These are phyloP conservation scores for Glaciozyma antarctica DNA, from an alignment of 768 basidiomycete genomes.

Conservation along the genomic window DNA sequence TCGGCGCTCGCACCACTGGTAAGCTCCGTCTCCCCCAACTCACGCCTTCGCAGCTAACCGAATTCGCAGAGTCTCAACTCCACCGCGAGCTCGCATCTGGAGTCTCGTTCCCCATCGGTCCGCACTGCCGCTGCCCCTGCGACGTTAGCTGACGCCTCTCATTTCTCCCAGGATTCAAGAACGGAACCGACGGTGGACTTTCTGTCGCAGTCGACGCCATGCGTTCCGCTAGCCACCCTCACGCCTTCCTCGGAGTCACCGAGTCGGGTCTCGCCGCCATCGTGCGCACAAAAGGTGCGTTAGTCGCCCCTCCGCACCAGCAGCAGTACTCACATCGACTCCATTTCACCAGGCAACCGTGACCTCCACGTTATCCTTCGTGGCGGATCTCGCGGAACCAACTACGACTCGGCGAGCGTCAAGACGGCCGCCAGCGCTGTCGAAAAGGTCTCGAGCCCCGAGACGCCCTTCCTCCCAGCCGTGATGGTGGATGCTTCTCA, in stretches of 20 bases:
- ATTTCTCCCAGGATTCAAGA: slow-evolving; percentile 70
- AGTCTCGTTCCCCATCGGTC: slow-evolving; percentile 82
- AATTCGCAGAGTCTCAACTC: slow-evolving; percentile 65
- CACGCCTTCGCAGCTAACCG: neutral
- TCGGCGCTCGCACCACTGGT: slow-evolving; percentile 84
- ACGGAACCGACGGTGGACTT: slow-evolving; percentile 87
- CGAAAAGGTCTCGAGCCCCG: slow-evolving; percentile 48
- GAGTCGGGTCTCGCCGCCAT: slow-evolving; percentile 68
- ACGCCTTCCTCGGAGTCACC: slow-evolving; percentile 79
- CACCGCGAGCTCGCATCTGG: slow-evolving; percentile 94
- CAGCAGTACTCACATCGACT: neutral
- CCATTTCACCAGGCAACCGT: slow-evolving; percentile 50
- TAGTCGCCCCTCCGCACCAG: neutral
- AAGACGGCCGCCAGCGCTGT: slow-evolving; percentile 54
- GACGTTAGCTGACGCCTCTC: neutral
- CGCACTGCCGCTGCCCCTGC: neutral
- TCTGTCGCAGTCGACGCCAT: slow-evolving; percentile 93
- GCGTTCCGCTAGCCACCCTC: slow-evolving; percentile 79
- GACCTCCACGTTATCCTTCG: slow-evolving; percentile 95
- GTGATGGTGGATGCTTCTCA: slow-evolving; percentile 88
- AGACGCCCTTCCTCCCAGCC: slow-evolving; percentile 47
- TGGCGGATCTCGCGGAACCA: slow-evolving; percentile 83
- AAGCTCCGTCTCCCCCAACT: neutral
- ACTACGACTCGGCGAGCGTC: slow-evolving; percentile 68
- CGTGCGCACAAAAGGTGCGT: slow-evolving; percentile 44